A percentile compares a stretch with the other conserved stretches of the same genome.
phyloP scores from a whole-genome alignment of 2,329 filamentous ascomycete genomes.

The Onygena corvina region DNA sequence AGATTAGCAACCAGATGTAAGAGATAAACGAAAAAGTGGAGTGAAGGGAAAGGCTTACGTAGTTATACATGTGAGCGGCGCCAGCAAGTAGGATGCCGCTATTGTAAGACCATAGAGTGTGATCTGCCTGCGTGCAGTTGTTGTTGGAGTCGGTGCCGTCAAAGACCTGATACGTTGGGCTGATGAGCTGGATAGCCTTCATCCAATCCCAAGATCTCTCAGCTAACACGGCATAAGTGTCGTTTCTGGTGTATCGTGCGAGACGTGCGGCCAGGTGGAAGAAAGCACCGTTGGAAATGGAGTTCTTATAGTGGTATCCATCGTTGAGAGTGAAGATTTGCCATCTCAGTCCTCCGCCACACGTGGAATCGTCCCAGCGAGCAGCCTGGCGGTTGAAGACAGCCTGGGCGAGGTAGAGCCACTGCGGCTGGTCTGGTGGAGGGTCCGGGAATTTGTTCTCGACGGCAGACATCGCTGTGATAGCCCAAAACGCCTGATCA shows the following conservation, averaged over 20 bases:
- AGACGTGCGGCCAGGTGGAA: constrained; percentile 54
- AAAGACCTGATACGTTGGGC: constrained; percentile 40
- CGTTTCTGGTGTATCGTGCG: constrained; percentile 64
- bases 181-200: constrained; percentile 39
- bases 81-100: constrained; percentile 45
- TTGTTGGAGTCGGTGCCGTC: constrained; percentile 44
- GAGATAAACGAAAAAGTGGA: background rate
- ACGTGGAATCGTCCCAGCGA: constrained; percentile 56
- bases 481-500: constrained; percentile 68
- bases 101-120: constrained; percentile 48
- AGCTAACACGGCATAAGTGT: constrained; percentile 68
- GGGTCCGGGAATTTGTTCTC: constrained; percentile 66
- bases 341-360: constrained; percentile 69
- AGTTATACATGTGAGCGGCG: constrained; percentile 46
- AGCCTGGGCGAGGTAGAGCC: constrained; percentile 65
- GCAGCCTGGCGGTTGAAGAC: constrained; percentile 66
- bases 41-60: constrained; percentile 24
- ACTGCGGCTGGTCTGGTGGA: constrained; percentile 50
- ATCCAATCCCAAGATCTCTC: constrained; percentile 51
- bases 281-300: constrained; percentile 46
- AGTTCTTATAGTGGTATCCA: constrained; percentile 51
- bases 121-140: constrained; percentile 42
- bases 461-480: constrained; percentile 65
- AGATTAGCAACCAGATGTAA: background rate
- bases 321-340: constrained; percentile 70